Conservation (phyloP, 805 yeast genomes). For the Wickerhamiella cacticola region DNA sequence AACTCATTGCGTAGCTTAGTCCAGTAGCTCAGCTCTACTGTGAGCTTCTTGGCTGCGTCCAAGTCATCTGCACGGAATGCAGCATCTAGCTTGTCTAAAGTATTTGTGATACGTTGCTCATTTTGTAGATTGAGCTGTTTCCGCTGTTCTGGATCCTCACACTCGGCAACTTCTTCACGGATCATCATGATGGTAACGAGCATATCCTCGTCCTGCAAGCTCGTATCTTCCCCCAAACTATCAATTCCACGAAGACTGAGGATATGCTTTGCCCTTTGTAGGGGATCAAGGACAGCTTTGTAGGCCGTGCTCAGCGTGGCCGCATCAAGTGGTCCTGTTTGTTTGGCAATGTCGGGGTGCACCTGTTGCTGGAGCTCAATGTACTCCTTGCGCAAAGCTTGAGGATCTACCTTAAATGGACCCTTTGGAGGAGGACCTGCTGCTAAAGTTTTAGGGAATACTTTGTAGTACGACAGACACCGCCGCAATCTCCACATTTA, state of each 20-base stretch:
- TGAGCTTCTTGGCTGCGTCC: constrained; percentile 49
- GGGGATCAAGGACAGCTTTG: constrained; percentile 54
- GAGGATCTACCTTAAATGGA: constrained; percentile 45
- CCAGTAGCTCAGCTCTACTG: constrained; percentile 76
- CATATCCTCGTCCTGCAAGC: constrained; percentile 38
- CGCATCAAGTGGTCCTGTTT: constrained; percentile 27
- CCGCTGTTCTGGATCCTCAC: constrained; percentile 47
- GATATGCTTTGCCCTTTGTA: constrained; percentile 54
- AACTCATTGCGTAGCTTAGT: constrained; percentile 59
- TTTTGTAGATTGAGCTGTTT: constrained; percentile 43
- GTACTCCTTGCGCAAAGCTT: constrained; percentile 58
- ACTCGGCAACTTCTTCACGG: constrained; percentile 69
- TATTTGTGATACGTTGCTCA: constrained; percentile 38
- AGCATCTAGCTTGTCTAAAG: constrained; percentile 36
- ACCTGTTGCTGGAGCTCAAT: constrained; percentile 54
- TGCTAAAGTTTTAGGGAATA: constrained; percentile 70
- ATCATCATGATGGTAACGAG: constrained; percentile 70
- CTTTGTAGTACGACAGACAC: constrained; percentile 36
- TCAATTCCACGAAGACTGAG: constrained; percentile 43
- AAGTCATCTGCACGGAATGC: constrained; percentile 41
- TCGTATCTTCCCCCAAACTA: constrained; percentile 35
- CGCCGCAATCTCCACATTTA: constrained; percentile 2
- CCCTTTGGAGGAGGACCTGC: constrained; percentile 50
- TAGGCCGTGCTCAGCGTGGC: constrained; percentile 68
- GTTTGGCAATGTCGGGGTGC: constrained; percentile 63